Evolutionary conservation across 1,284 basidiomycete species (phyloP).

Genomic region (Salmacisia buchloeana): DNA sequence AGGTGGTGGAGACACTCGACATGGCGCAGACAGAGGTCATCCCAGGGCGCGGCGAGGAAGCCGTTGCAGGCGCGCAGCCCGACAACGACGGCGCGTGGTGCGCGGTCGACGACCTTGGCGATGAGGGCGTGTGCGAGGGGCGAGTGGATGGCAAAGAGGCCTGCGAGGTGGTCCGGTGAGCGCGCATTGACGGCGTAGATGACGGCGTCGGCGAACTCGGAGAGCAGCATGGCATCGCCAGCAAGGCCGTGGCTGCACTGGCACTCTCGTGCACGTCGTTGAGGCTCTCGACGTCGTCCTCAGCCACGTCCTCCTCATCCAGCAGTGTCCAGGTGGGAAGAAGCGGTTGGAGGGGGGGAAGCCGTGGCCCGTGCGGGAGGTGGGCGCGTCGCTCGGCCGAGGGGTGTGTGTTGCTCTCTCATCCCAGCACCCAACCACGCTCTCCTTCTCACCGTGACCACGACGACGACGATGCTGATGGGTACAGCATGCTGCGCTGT

Average conservation of each 20-base stretch:
- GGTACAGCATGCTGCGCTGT: too few relatives aligned
- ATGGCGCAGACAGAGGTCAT: slow-evolving; percentile 33
- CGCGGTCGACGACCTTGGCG: slow-evolving; percentile 20
- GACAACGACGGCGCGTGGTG: slow-evolving; percentile 17
- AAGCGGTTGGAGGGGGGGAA: too few relatives aligned
- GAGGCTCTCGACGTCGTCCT: too few relatives aligned
- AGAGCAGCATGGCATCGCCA: slow-evolving; percentile 18
- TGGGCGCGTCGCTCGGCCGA: too few relatives aligned
- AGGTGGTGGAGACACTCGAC: slow-evolving; percentile 23
- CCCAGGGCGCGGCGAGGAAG: slow-evolving; percentile 34
- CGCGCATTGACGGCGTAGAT: slow-evolving; percentile 13
- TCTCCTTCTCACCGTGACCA: too few relatives aligned
- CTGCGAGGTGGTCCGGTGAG: slow-evolving; percentile 29
- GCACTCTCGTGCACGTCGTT: too few relatives aligned
- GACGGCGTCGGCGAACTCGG: slow-evolving; percentile 28
- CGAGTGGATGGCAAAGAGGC: slow-evolving; percentile 29
- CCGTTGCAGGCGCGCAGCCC: slow-evolving; percentile 27
- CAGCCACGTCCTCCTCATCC: background rate
- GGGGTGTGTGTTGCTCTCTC: too few relatives aligned
- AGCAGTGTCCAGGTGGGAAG: too few relatives aligned
- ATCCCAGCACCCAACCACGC: too few relatives aligned
- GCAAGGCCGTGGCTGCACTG: too few relatives aligned
- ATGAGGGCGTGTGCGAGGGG: slow-evolving; percentile 17
- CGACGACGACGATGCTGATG: too few relatives aligned
- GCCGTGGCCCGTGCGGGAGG: too few relatives aligned